Evolutionary conservation across 2,329 filamentous ascomycete genomes (phyloP), one percentile per base, ranked within the genome.

Genomic region (Penicillium concentricum): DNA sequence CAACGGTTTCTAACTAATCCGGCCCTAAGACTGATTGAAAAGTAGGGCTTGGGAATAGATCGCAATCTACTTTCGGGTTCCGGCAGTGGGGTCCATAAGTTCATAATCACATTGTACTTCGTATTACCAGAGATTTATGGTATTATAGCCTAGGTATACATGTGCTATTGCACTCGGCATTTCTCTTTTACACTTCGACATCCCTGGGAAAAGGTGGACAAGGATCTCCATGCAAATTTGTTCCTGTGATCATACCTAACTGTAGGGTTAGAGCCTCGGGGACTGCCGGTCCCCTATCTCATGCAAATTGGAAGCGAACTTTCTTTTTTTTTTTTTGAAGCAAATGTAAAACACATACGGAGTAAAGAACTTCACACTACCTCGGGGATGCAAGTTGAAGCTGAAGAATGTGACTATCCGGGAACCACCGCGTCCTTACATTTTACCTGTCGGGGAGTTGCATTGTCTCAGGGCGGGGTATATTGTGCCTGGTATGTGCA

Each of bases 1-100:
- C 44, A 60, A 61, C 54, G 59, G 57, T 54, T 59, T 61, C 24
- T 30, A 30, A 30, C n/a, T 42, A 6, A 18, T 41, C 42, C 35
- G 28, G 43, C 51, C 51, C 44, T 54, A 54, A 50, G 20, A 22
- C 1, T 46, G 38, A 41, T 24, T 24, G 32, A 22, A 24, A 50
- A 37, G 30, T 56, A 52, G 54, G 54, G 54, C 54, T 52, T 45
- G 30, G 46, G n/a, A 37, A 26, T 18, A 43, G 47, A 55, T 55
- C 53, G 24, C 20, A 51, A 49, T 55, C 52, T 55, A 51, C 38
- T 38, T 28, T 43, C 49, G 42, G 38, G 16, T 28, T 49, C 30
- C 47, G 22, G 37, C 47, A 45, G 48, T 56, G 54, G 48, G 48
- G 53, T 51, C 32, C 41, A 55, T 32, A 37, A 43, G 52, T 50